Evolutionary conservation across 2,329 filamentous ascomycete species (phyloP).

Genomic region (Annulohypoxylon truncatum): DNA sequence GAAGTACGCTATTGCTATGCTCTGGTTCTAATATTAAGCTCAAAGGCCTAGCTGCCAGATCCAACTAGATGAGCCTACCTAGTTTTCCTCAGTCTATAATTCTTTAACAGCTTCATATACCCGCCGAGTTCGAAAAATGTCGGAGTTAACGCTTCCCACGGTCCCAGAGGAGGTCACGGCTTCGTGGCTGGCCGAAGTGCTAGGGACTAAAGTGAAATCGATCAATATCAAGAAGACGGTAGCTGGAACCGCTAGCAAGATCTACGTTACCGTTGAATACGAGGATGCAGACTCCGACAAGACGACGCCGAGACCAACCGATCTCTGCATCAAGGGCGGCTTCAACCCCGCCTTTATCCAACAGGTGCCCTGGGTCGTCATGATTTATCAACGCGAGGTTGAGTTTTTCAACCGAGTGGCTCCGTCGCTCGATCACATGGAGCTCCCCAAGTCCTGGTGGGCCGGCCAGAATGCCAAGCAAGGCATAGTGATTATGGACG

Average conservation of each 20-base stretch:
- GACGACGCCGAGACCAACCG: slow-evolving; percentile 11
- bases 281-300: slow-evolving; percentile 26
- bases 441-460: slow-evolving; percentile 43
- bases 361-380: slow-evolving; percentile 42
- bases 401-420: slow-evolving; percentile 47
- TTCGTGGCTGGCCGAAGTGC: slow-evolving; percentile 41
- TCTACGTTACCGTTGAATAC: slow-evolving; percentile 40
- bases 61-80: background rate
- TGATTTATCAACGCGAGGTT: slow-evolving; percentile 46
- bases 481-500: slow-evolving; percentile 47
- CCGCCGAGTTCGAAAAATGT: slow-evolving; percentile 4
- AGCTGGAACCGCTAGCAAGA: slow-evolving; percentile 44
- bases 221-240: slow-evolving; percentile 34
- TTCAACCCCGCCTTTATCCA: slow-evolving; percentile 46
- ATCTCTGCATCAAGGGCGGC: slow-evolving; percentile 46
- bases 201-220: slow-evolving; percentile 38
- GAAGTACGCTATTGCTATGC: background rate
- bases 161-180: slow-evolving; percentile 42
- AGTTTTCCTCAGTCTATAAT: background rate
- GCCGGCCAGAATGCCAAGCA: slow-evolving; percentile 41
- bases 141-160: slow-evolving; percentile 26
- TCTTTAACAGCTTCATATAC: background rate
- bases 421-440: slow-evolving; percentile 40
- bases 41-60: slow-evolving; percentile 6
- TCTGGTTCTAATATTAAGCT: slow-evolving; percentile 1